Evolutionary conservation across 148 eudicot species (phyloP).

Genomic region (Vaccinium myrtillus): DNA sequence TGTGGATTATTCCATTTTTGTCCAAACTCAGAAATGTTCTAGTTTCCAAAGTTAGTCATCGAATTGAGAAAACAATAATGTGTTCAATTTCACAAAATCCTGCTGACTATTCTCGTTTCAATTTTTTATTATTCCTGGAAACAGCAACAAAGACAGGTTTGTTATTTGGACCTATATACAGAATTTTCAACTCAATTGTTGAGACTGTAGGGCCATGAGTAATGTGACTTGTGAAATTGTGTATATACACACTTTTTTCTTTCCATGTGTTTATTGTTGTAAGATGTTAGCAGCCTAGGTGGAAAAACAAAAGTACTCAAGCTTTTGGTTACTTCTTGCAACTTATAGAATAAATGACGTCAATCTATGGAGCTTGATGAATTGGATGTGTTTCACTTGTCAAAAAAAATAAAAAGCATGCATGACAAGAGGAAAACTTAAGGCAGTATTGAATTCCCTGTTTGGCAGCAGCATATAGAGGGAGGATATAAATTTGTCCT

Average conservation of each 20-base stretch:
- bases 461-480: background rate
- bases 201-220: background rate
- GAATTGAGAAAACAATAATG: background rate
- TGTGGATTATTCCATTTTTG: background rate
- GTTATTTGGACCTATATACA: too few relatives aligned
- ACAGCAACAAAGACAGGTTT: background rate
- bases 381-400: background rate
- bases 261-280: background rate
- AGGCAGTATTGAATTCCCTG: background rate
- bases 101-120: background rate
- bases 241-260: background rate
- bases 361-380: background rate
- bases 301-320: background rate
- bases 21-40: background rate
- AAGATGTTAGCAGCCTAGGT: background rate
- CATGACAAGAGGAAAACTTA: background rate
- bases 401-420: background rate
- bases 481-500: background rate
- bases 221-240: background rate
- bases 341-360: background rate
- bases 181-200: background rate
- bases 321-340: background rate
- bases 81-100: background rate
- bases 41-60: background rate
- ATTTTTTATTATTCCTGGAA: background rate